phyloP scores from a whole-genome alignment of 116 monocot species.

The Iris pallida region DNA sequence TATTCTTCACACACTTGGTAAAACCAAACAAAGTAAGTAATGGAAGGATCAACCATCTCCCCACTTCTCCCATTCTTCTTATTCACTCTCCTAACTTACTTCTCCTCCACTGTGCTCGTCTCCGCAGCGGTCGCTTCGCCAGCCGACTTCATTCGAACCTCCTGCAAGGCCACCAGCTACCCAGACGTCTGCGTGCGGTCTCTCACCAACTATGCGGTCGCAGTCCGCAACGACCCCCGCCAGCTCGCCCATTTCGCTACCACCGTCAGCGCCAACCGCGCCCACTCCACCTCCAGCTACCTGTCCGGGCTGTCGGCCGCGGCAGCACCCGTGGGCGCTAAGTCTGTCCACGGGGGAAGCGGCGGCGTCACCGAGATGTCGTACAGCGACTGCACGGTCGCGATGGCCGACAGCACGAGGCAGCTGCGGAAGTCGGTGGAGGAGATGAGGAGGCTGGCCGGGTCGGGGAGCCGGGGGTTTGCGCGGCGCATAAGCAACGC shows the following conservation, averaged over 20 bases:
- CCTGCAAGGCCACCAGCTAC: slow-evolving; percentile 35
- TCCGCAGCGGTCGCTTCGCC: neutral
- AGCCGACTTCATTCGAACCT: slow-evolving; percentile 16
- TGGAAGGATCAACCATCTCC: too few relatives aligned
- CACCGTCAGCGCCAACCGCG: slow-evolving; percentile 20
- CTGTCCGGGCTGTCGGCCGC: slow-evolving; percentile 12
- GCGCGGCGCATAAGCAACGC: slow-evolving; percentile 23
- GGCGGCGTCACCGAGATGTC: slow-evolving; percentile 50
- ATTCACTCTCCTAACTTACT: too few relatives aligned
- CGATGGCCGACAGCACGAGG: slow-evolving; percentile 43
- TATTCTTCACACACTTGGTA: too few relatives aligned
- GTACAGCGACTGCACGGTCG: slow-evolving; percentile 59
- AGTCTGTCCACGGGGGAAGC: slow-evolving; percentile 18
- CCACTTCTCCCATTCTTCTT: too few relatives aligned
- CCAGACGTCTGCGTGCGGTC: slow-evolving; percentile 29
- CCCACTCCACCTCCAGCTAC: slow-evolving; percentile 25
- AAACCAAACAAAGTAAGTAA: too few relatives aligned
- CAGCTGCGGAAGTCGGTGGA: slow-evolving; percentile 33
- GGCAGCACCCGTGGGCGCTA: neutral
- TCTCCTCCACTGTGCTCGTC: too few relatives aligned
- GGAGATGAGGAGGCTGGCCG: slow-evolving; percentile 45
- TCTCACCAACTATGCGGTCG: slow-evolving; percentile 26
- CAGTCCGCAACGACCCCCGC: slow-evolving; percentile 26
- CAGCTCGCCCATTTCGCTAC: slow-evolving; percentile 37
- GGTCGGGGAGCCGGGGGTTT: slow-evolving; percentile 15